Percentiles rank a stretch among this genome's conserved stretches.
These are phyloP conservation scores for Chaetomium sp. DNA, from an alignment of 2,329 filamentous ascomycete genomes.

Conservation along the genomic window DNA sequence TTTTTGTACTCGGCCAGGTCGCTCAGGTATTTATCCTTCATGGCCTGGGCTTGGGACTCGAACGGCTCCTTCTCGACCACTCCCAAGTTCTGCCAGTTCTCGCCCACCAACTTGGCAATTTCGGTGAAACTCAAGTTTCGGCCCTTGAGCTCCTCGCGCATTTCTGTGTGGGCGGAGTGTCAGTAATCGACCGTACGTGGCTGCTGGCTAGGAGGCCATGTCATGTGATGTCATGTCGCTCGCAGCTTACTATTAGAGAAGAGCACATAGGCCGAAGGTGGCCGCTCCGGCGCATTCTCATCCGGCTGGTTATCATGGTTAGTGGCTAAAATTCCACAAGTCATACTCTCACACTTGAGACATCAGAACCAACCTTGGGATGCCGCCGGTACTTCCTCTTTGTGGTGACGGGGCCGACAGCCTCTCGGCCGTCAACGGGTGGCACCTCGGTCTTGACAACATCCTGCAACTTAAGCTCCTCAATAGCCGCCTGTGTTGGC, in stretches of 20 bases:
- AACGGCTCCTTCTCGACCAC: conserved; percentile 63
- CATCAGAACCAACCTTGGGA: conserved; percentile 52
- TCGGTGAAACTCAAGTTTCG: conserved; percentile 75
- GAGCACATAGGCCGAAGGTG: conserved; percentile 76
- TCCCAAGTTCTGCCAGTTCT: conserved; percentile 70
- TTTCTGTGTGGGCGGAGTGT: conserved; percentile 41
- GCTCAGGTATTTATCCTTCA: conserved; percentile 72
- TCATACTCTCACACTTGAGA: not conserved
- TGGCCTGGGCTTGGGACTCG: conserved; percentile 63
- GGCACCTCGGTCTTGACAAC: conserved; percentile 42
- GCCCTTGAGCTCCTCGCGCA: conserved; percentile 70
- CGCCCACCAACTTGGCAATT: conserved; percentile 75
- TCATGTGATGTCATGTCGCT: not conserved
- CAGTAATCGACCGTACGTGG: no score
- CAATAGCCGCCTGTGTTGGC: conserved; percentile 43
- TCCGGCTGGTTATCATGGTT: conserved; percentile 49
- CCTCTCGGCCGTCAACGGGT: conserved; percentile 39
- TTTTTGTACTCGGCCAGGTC: conserved; percentile 72
- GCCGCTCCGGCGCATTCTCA: conserved; percentile 71
- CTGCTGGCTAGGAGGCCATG: no score
- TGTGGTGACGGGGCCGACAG: conserved; percentile 36
- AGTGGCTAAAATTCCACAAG: not conserved
- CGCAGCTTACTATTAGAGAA: conserved; percentile 69
- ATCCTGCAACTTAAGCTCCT: conserved; percentile 47
- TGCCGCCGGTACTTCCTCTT: conserved; percentile 75